Evolutionary conservation across 1,284 basidiomycete species (phyloP).

Genomic region (Blastosporella zonata): DNA sequence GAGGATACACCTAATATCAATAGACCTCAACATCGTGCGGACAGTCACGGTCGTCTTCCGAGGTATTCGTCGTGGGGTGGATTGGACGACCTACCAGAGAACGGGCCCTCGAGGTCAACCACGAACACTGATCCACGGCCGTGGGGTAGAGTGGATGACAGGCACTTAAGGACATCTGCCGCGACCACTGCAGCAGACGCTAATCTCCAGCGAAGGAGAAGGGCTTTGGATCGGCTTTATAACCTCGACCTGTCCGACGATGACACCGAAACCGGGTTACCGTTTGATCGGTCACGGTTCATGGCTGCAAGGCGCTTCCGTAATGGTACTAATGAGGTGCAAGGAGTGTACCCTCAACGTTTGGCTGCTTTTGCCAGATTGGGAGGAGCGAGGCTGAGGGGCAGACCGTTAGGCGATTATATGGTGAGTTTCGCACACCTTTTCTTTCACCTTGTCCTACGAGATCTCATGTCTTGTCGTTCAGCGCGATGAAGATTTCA

Average conservation of each 20-base stretch:
- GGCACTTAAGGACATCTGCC: too few relatives aligned
- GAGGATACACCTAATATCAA: conserved; percentile 21
- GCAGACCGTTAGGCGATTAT: conserved; percentile 51
- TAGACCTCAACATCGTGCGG: conserved; percentile 21
- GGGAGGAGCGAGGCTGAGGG: conserved; percentile 15
- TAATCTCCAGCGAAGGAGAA: conserved; percentile 3
- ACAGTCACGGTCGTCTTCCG: conserved; percentile 12
- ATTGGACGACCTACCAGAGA: conserved; percentile 11
- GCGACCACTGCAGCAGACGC: neutral
- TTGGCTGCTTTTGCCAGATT: conserved; percentile 13
- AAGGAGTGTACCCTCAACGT: conserved; percentile 15
- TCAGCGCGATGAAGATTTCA: conserved; percentile 71
- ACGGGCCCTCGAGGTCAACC: neutral
- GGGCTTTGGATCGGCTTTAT: neutral
- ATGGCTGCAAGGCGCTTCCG: conserved; percentile 11
- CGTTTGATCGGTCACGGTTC: neutral
- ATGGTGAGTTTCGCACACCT: conserved; percentile 44
- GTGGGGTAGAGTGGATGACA: too few relatives aligned
- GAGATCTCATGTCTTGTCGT: conserved; percentile 3
- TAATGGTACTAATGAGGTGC: neutral
- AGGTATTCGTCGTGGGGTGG: conserved; percentile 18
- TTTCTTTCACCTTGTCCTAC: conserved; percentile 11
- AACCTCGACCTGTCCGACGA: conserved; percentile 9
- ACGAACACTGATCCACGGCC: neutral
- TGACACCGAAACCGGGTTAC: neutral